phyloP scores from a whole-genome alignment of 768 basidiomycete species.

The Roridomyces roridus region DNA sequence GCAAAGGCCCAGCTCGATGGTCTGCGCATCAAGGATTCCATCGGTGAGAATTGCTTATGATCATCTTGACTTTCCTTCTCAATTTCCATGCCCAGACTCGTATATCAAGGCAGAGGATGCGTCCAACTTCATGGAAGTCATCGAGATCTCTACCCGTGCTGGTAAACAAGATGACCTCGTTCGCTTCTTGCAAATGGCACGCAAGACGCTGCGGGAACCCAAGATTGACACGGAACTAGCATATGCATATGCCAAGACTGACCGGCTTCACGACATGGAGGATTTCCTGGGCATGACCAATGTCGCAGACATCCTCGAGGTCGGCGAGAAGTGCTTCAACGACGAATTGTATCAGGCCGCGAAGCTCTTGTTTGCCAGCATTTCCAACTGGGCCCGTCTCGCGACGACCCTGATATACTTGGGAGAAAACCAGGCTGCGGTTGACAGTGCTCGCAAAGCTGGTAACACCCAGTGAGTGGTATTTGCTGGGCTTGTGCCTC shows the following conservation, averaged over 20 bases:
- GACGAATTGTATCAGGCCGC: constrained; percentile 98
- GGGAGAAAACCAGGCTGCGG: constrained; percentile 96
- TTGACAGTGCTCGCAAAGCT: constrained; percentile 98
- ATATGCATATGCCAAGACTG: constrained; percentile 97
- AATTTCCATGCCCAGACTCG: constrained; percentile 64
- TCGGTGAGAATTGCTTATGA: constrained; percentile 60
- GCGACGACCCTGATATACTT: constrained; percentile 99
- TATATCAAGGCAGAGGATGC: constrained; percentile 98
- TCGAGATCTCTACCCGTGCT: constrained; percentile 93
- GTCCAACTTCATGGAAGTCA: constrained; percentile 91
- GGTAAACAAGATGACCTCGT: constrained; percentile 94
- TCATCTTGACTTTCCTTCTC: constrained; percentile 2
- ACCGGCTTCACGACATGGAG: constrained; percentile 98
- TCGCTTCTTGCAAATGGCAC: constrained; percentile 97
- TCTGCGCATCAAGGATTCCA: constrained; percentile 96
- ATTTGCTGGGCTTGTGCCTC: neutral
- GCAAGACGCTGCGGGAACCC: constrained; percentile 95
- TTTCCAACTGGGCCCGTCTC: constrained; percentile 98
- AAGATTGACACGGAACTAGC: constrained; percentile 98
- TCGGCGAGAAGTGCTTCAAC: constrained; percentile 99
- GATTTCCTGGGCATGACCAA: constrained; percentile 99
- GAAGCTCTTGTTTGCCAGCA: constrained; percentile 93
- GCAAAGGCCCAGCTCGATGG: constrained; percentile 99
- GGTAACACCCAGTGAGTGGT: constrained; percentile 92
- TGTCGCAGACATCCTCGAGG: constrained; percentile 94